These are phyloP conservation scores for Leccinum truebloodii DNA, from an alignment of 768 basidiomycete genomes.

Conservation along the genomic window DNA sequence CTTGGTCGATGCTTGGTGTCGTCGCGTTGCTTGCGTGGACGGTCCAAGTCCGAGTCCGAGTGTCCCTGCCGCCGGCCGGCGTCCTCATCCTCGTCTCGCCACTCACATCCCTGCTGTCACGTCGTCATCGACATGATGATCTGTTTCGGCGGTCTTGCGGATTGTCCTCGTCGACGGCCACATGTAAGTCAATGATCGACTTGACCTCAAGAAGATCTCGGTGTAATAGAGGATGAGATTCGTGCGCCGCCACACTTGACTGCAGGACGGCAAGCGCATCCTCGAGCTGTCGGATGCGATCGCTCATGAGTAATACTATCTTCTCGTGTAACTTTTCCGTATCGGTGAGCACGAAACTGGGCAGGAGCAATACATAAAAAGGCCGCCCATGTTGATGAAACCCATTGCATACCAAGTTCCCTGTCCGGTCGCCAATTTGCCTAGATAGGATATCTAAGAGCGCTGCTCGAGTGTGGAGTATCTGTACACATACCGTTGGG, in stretches of 20 bases:
- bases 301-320: conserved; percentile 60
- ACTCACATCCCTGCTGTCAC: too few relatives aligned
- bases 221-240: conserved; percentile 59
- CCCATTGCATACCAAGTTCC: conserved; percentile 61
- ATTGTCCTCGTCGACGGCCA: conserved; percentile 49
- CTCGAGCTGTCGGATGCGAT: conserved; percentile 71
- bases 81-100: too few relatives aligned
- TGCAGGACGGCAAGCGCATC: conserved; percentile 64
- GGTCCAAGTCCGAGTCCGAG: too few relatives aligned
- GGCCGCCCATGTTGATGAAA: not conserved
- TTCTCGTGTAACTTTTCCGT: conserved; percentile 70
- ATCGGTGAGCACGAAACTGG: conserved; percentile 69
- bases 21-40: too few relatives aligned
- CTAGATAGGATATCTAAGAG: conserved; percentile 16
- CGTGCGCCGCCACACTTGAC: conserved; percentile 42
- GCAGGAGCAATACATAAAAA: not conserved
- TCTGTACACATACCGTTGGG: conserved; percentile 50
- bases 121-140: conserved; percentile 34
- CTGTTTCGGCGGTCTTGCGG: conserved; percentile 35
- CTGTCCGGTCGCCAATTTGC: conserved; percentile 74
- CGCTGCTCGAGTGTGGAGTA: not conserved
- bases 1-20: too few relatives aligned
- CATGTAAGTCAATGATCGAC: conserved; percentile 67
- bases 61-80: too few relatives aligned
- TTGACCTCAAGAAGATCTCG: conserved; percentile 66